Evolutionary conservation across 2,329 filamentous ascomycete genomes (phyloP).

Genomic region (Dothistroma septosporum): DNA sequence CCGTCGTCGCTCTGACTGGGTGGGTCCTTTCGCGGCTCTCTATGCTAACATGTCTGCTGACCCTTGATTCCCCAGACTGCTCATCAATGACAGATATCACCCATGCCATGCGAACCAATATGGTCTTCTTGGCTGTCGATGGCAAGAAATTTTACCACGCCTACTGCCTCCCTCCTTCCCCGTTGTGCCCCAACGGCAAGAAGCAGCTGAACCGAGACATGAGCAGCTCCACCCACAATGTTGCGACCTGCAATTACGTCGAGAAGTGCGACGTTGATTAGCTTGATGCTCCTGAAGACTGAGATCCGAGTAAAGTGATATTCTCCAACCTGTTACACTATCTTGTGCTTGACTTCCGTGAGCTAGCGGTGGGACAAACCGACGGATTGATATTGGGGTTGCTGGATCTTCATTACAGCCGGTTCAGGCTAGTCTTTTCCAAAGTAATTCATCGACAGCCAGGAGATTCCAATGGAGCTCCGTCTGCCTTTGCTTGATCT

Average conservation of each 20-base stretch:
- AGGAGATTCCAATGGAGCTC: too few relatives aligned
- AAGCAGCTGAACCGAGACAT: neutral
- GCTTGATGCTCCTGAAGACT: neutral
- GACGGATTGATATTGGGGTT: too few relatives aligned
- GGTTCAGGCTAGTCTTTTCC: too few relatives aligned
- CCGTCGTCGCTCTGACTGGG: neutral
- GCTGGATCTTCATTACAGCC: too few relatives aligned
- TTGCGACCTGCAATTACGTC: too few relatives aligned
- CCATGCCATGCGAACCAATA: neutral
- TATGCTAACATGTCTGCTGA: neutral
- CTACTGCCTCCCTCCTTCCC: neutral
- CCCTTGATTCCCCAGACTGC: neutral
- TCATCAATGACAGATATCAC: neutral
- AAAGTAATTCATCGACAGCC: too few relatives aligned
- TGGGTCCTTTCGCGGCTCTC: neutral
- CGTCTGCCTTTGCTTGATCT: too few relatives aligned
- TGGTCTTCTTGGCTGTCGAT: neutral
- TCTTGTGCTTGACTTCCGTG: neutral
- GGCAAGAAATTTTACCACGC: neutral
- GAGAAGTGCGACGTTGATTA: neutral
- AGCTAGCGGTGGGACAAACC: neutral
- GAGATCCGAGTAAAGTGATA: too few relatives aligned
- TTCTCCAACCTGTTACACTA: neutral
- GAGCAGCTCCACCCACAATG: neutral
- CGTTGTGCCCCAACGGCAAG: neutral